phyloP scores from a whole-genome alignment of 2,329 filamentous ascomycete genomes.

The Aspergillus tubingensis region DNA sequence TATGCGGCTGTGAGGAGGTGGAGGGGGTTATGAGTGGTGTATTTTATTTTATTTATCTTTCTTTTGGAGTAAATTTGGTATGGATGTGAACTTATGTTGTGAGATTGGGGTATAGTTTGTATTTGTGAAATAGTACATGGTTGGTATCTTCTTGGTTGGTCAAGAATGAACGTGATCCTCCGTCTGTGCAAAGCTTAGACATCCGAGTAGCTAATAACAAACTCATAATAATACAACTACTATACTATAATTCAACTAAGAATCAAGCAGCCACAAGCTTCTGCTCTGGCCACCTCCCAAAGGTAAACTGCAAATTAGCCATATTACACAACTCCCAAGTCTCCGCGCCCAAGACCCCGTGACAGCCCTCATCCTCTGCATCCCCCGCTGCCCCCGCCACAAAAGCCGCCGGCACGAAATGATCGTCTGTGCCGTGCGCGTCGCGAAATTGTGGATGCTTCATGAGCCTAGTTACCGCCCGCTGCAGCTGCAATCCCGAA shows the following conservation, averaged over 20 bases:
- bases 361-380: background rate
- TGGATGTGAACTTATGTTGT: background rate
- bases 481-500: background rate
- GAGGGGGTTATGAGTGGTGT: background rate
- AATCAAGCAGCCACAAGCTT: background rate
- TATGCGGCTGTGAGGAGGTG: conserved; percentile 22
- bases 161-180: no score
- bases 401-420: background rate
- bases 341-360: background rate
- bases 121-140: background rate
- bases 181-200: no score
- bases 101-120: background rate
- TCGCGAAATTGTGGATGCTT: background rate
- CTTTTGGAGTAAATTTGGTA: background rate
- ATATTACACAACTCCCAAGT: background rate
- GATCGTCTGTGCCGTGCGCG: background rate
- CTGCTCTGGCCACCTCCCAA: background rate
- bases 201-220: no score
- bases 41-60: background rate
- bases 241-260: background rate
- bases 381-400: background rate
- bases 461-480: background rate
- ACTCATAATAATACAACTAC: no score
- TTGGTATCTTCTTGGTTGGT: no score
- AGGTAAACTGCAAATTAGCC: background rate